Evolutionary conservation across 306 rosid genomes (phyloP), one percentile per base, ranked within the genome.

Genomic region (cucumber (Cucumis sativus)): DNA sequence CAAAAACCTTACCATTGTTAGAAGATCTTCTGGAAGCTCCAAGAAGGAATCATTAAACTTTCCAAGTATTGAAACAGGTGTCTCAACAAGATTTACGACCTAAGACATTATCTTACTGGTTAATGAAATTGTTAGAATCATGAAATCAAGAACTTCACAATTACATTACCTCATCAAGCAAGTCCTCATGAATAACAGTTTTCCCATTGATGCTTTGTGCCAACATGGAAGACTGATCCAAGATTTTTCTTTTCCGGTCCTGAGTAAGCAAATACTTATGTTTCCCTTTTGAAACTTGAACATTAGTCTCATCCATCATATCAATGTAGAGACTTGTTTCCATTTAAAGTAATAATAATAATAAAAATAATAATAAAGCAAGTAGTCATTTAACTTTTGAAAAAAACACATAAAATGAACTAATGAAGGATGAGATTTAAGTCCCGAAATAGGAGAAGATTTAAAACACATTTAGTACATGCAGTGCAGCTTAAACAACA

Each of bases 1-100:
- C 2, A 30, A 78, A 84, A 79, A 71, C 30, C 91, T 85, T 80
- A 94, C 98, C 97, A 88, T 94, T 37, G 88, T 89, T 83, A 94
- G 83, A 86, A 94, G 98, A 74, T 92, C 98, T 79, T 88, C 88
- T 28, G 98, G 98, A 90, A 94, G 98, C 81, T 83, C 88, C 79
- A 94, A 88, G 88, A 94, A 94, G 82, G 96, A 84, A 78, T 89
- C 92, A 23, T 87, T 74, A 77, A 91, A 94, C 84, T 88, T 89
- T 78, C 98, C 96, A 78, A 94, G 94, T 76, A 94, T 90, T 33
- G 98, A 91, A 82, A 89, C 81, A 82, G 98, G 98, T 21, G 93
- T 90, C 87, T 94, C 98, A 70, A 94, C 95, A 78, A 92, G 96
- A 91, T 94, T 94, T 75, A 84, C 93, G 82, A 94, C 97, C 98